Base-by-base conservation (phyloP, 2,329 filamentous ascomycete species). In the Sporothrix variecibatus region DNA sequence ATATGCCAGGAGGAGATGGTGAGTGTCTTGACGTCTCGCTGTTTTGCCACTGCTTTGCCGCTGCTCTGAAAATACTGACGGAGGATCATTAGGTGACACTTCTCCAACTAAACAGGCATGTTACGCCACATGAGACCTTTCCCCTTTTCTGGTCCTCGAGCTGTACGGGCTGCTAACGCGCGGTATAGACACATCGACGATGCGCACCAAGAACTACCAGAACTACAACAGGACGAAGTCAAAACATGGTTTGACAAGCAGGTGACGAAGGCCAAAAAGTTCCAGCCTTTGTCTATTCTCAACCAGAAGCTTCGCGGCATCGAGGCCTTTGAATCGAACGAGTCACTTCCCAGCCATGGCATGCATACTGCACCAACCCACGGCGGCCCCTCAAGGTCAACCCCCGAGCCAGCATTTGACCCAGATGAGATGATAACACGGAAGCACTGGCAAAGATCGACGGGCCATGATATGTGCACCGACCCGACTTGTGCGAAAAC, bases 1-100 rank as follows among this genome's bases (percentile, higher is more conserved):
- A 99, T 99, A 81, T 99, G 96, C 83, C 94, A 91, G 78, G 97
- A 98, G 84, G 95, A 98, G 83, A 99, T 99, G 96, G 94, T 96
- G 85, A 77, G 84, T 53, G 31, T 15, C 3, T 51, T 31, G 26
- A 34, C 15, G 72, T 38, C 8, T 17, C 3, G 17, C 15, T 23
- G 12, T 4, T 38, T 46, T 46, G 43, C 15, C 20, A 8, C 67
- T 68, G 28, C 28, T 28, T 11, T 40, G 1, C 11, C 31, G 28
- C 20, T 62, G 2, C 4, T 7, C 6, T 62, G 17, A 9, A 17
- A 26, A 9, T 20, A 15, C 56, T 64, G n/a, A 64, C 26, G 60
- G n/a, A 17, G 15, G 20, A 69, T 15, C 31, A 60, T 51, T 79
- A 97, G 94, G 87, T 98, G 80, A 98, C 96, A 17, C 85, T 99